Base-by-base conservation (phyloP, 495 filamentous ascomycete species). In the Haplographium delicatum region DNA sequence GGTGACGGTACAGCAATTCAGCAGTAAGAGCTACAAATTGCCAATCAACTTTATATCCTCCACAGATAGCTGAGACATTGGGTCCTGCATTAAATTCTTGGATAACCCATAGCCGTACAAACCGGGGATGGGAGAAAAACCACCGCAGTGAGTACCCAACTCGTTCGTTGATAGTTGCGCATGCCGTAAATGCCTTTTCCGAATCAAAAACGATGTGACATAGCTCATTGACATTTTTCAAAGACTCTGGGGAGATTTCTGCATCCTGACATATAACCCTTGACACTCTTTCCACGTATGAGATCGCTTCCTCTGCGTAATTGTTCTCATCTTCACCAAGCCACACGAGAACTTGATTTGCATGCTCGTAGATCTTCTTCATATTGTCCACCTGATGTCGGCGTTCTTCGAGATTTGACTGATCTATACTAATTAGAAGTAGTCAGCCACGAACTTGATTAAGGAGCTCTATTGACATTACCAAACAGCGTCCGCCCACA, bases 391-490 rank as follows among this genome's bases (percentile, higher is more conserved):
- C 33, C 33, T 35, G 33, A 11, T 35, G 33, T 15, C 18, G n/a
- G 5, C 33, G 33, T n/a, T 35, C 33, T n/a, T 35, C 33, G 33
- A 35, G 5, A 35, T 35, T 35, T 16, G 33, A 35, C 33, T 35
- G 33, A 16, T 35, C 33, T 35, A 35, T 35, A 16, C 47, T 20
- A 41, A 19, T 50, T n/a, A n/a, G n/a, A n/a, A n/a, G n/a, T n/a
- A n/a, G n/a, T n/a, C n/a, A n/a, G n/a, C n/a, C n/a, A n/a, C n/a
- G n/a, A n/a, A n/a, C n/a, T n/a, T n/a, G n/a, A n/a, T n/a, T n/a
- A n/a, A n/a, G n/a, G n/a, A n/a, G n/a, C n/a, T n/a, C n/a, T n/a
- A n/a, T n/a, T n/a, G n/a, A n/a, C n/a, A n/a, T n/a, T n/a, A n/a
- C n/a, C n/a, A n/a, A n/a, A n/a, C n/a, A n/a, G n/a, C n/a, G n/a